Evolutionary conservation across 495 filamentous ascomycete genomes (phyloP).

Genomic region (Cetradonia linearis): DNA sequence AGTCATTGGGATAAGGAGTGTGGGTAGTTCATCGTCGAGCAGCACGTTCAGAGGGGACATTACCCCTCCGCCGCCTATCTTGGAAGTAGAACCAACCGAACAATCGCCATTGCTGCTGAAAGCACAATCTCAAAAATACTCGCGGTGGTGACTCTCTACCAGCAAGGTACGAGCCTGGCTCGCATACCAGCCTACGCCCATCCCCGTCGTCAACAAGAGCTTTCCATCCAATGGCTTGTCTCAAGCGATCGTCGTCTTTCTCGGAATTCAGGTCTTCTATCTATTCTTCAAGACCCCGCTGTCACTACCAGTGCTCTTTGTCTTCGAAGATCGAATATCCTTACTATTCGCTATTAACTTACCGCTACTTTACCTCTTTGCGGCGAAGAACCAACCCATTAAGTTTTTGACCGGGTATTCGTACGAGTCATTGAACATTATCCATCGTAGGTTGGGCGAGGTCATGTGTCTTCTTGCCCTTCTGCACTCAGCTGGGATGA

Average conservation of each 20-base stretch:
- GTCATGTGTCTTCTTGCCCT: constrained; percentile 24
- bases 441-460: constrained; percentile 44
- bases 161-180: constrained; percentile 28
- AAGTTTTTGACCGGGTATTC: constrained; percentile 49
- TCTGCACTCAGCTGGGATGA: constrained; percentile 32
- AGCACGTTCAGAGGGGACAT: constrained; percentile 15
- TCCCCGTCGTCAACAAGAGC: constrained; percentile 44
- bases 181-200: constrained; percentile 43
- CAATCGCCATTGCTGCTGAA: constrained; percentile 12
- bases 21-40: constrained; percentile 18
- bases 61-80: neutral
- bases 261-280: constrained; percentile 48
- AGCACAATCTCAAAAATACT: neutral
- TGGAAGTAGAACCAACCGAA: constrained; percentile 1
- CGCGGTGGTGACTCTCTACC: neutral
- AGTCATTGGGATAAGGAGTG: neutral
- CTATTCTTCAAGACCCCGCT: constrained; percentile 40
- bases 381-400: constrained; percentile 54
- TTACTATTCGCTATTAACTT: constrained; percentile 48
- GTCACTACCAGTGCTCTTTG: constrained; percentile 23
- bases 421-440: constrained; percentile 54
- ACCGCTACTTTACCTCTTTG: constrained; percentile 49
- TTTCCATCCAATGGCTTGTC: constrained; percentile 45
- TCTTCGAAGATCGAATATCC: constrained; percentile 43
- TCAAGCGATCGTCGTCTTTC: constrained; percentile 37